Conservation (phyloP, 148 eudicot genomes). For the Cornus suecica region DNA sequence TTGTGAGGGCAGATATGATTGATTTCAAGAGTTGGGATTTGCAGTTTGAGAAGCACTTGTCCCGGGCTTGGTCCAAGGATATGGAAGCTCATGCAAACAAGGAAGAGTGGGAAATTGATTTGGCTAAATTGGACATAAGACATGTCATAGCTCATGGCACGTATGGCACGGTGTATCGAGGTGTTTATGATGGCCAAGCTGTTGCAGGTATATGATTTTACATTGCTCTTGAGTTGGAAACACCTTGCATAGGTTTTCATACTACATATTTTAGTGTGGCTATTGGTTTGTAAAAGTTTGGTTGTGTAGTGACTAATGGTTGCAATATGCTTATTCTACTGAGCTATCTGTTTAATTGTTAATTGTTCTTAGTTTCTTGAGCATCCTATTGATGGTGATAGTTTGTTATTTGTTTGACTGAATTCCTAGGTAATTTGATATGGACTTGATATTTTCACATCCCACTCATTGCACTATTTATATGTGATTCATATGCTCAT, state of each 20-base stretch:
- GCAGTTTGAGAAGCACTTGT: slow-evolving; percentile 60
- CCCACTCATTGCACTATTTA: no score
- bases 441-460: no score
- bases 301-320: neutral
- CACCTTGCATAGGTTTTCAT: neutral
- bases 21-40: slow-evolving; percentile 79
- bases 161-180: slow-evolving; percentile 71
- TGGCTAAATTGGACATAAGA: slow-evolving; percentile 64
- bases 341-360: neutral
- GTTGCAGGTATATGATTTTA: slow-evolving; percentile 63
- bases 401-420: neutral
- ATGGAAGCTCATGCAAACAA: slow-evolving; percentile 31
- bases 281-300: neutral
- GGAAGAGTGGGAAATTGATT: slow-evolving; percentile 86
- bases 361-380: neutral
- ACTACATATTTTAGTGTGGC: neutral
- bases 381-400: neutral
- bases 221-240: neutral
- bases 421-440: no score
- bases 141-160: slow-evolving; percentile 79
- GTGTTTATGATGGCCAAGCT: slow-evolving; percentile 71
- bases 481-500: no score
- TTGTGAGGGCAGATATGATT: slow-evolving; percentile 74
- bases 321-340: neutral
- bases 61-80: slow-evolving; percentile 56